Evolutionary conservation across 371 early-diverging fungal genomes (phyloP).

Genomic region (Fennellomyces sp.): DNA sequence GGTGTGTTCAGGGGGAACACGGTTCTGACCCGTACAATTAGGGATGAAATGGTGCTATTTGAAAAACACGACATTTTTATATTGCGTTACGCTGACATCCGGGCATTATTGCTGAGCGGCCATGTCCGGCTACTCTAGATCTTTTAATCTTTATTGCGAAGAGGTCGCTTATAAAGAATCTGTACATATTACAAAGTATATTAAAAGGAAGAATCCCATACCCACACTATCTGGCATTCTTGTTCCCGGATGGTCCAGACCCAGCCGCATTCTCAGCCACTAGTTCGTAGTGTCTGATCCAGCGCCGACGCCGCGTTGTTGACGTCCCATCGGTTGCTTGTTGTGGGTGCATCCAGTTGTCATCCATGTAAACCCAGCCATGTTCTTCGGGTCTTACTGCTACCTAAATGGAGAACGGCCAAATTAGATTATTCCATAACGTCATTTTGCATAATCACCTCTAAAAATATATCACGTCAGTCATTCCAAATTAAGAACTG

Average conservation of each 20-base stretch:
- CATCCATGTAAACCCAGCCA: slow-evolving; percentile 33
- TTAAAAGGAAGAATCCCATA: not conserved
- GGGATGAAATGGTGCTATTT: slow-evolving; percentile 10
- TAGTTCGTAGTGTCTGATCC: slow-evolving; percentile 7
- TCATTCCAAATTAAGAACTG: not conserved
- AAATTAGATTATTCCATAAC: not conserved
- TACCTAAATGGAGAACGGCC: not conserved
- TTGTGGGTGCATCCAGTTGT: slow-evolving; percentile 18
- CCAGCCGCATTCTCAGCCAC: not conserved
- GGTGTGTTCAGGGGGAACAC: not conserved
- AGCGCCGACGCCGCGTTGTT: slow-evolving; percentile 20
- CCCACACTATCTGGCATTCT: not conserved
- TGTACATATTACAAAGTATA: slow-evolving; percentile 3
- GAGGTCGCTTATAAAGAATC: not conserved
- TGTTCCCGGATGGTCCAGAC: not conserved
- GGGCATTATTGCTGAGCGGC: slow-evolving; percentile 17
- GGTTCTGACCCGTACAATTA: not conserved
- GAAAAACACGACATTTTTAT: slow-evolving; percentile 28
- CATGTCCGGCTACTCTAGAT: slow-evolving; percentile 20
- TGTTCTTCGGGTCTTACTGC: slow-evolving; percentile 22
- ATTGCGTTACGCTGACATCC: slow-evolving; percentile 27
- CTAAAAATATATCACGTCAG: not conserved
- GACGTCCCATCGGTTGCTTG: not conserved
- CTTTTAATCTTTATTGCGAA: not conserved
- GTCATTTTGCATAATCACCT: not conserved